Evolutionary conservation across 2,329 filamentous ascomycete species (phyloP), one percentile per base, ranked within the genome.

Genomic region (Hypomyces perniciosus): DNA sequence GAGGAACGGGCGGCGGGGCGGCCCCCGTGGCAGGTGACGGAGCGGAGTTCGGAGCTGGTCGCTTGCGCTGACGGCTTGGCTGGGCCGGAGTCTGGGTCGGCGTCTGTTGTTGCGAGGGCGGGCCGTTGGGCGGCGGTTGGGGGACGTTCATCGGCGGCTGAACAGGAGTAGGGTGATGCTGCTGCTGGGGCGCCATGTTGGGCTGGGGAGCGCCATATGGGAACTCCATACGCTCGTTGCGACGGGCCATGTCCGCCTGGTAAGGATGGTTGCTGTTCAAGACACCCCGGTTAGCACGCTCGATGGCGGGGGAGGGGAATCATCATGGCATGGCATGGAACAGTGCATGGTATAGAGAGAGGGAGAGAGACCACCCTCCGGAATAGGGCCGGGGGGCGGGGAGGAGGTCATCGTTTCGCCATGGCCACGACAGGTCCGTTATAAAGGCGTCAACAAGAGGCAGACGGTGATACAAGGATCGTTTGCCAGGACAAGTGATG

Each of bases 231-330:
- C 69, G 68, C 56, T 73, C 71, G 59, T 67, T 68, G 50, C 71
- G 70, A 54, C 70, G 69, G 57, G 65, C 69, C 75, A 80, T 74
- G 56, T 79, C 75, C 58, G 70, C 64, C 64, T 74, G 75, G 60
- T 79, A 79, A 49, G 72, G 64, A 61, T 80, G 75, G 53, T 69
- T 68, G 60, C 68, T 71, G 53, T 61, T 53, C 56, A 52, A 54
- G 55, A 51, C 39, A 55, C 50, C 55, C 50, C 52, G 57, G 58
- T 68, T 59, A 68, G 66, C 59, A 58, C 48, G 53, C 55, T 60
- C 55, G 52, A 53, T 60, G 46, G 56, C 55, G 55, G 50, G 52
- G 56, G 55, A 57, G 56, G 52, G 55, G 48, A 53, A 56, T 55
- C 54, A 51, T 57, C 57, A 64, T 61, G 60, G 58, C 53, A 56